Evolutionary conservation across 2,329 filamentous ascomycete genomes (phyloP), one percentile per base, ranked within the genome.

Genomic region (Alternaria brassicicola): DNA sequence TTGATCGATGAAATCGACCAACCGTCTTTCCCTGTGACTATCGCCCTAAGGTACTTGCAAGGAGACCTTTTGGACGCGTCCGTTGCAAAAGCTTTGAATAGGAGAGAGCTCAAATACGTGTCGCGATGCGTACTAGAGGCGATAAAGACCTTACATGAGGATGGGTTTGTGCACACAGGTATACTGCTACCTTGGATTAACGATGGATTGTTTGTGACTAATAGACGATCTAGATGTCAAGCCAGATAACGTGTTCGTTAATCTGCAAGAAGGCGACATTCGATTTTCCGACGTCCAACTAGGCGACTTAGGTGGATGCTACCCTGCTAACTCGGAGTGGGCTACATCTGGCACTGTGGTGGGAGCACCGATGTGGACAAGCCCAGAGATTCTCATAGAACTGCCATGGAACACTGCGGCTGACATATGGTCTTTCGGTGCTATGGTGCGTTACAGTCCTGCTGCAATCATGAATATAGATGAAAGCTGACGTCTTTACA

Each of bases 351-450:
- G 66, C n/a, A 66, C 68, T 13, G 1, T 59, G 45, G 76, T 79
- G 9, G 78, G 76, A 55, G 67, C 77, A 31, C 62, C 73, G 23
- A 75, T 79, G 33, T 80, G 73, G 61, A 61, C 76, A 55, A 79
- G 77, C 51, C 76, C 76, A 53, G 75, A 79, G 64, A 67, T 73
- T 19, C 41, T 67, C 12, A 26, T 70, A 33, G 62, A 66, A 51
- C 9, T 64, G 46, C 58, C 60, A 46, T 79, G 76, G 76, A 76
- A 74, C 42, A 74, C 71, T 36, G 66, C 77, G 21, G 72, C 75
- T 41, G 76, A 79, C 53, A 78, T 80, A 59, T 80, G 76, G 75
- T 79, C 77, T 41, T 78, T 78, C 58, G 74, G 78, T 38, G 62
- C 74, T 45, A 72, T 72, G 61, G 75, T 75, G 65, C 54, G 73